Base-by-base conservation (phyloP, 139 green algal genomes). In the Chlamydomonas urium region DNA sequence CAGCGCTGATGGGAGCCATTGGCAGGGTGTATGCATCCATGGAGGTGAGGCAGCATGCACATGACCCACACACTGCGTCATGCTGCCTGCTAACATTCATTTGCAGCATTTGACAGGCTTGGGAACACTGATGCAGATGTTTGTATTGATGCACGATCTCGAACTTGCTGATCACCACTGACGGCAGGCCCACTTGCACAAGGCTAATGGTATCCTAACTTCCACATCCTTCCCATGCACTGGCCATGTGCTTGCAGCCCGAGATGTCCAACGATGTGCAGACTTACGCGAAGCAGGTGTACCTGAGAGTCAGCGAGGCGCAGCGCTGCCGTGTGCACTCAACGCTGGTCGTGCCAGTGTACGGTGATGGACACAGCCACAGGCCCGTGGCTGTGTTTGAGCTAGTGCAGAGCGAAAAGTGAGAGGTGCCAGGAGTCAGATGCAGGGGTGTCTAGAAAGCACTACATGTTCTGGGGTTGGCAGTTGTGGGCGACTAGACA, bases 241-340 rank as follows among this genome's bases (percentile, higher is more conserved):
- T n/a, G n/a, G n/a, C n/a, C n/a, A n/a, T n/a, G 5, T 57, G 23
- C 63, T 32, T 75, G 17, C 81, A 94, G 87, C 89, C 89, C 3
- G 90, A 95, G 75, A 91, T 95, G 83, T 85, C 65, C 5, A 74
- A 86, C 76, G 80, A 94, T 60, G 85, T 94, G 33, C 89, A 93
- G 63, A 86, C 87, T 69, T 94, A 94, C 71, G 83, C 92, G 72
- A 87, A 87, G 65, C 76, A 79, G 38, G 84, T 93, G 29, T 95
- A 93, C 74, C 63, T 94, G 32, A 79, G 90, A 0, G 90, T 90
- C 6, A 85, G 72, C 38, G 90, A 95, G 66, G 90, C 90, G 26
- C 84, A 93, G 80, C 83, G 90, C 32, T 96, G 90, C 76, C 74
- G 81, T 0, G 83, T 96, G 38, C 81, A 91, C 80, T 87, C 77